Evolutionary conservation across 2,329 filamentous ascomycete species (phyloP).

Genomic region (Ophiocordyceps camponoti-saundersi): DNA sequence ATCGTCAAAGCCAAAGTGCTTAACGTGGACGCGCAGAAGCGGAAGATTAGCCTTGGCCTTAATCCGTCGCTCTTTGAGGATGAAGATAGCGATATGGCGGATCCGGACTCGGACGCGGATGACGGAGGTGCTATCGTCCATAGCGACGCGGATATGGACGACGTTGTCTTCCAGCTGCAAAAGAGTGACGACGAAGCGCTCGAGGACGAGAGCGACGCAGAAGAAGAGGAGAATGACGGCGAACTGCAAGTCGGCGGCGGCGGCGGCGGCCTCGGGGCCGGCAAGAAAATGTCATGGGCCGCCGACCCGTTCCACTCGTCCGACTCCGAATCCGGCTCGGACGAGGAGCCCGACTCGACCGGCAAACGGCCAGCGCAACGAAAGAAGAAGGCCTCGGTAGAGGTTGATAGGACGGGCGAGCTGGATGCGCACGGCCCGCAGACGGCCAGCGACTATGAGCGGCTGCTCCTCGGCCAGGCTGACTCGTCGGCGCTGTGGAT

Average conservation of each 20-base stretch:
- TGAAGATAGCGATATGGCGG: slow-evolving; percentile 33
- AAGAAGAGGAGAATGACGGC: slow-evolving; percentile 12
- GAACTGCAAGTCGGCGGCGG: not conserved
- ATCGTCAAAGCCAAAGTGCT: slow-evolving; percentile 83
- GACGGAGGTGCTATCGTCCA: slow-evolving; percentile 24
- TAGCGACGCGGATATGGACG: slow-evolving; percentile 31
- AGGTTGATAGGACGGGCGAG: slow-evolving; percentile 81
- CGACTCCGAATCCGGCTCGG: slow-evolving; percentile 35
- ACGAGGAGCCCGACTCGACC: slow-evolving; percentile 11
- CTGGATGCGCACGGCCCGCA: slow-evolving; percentile 79
- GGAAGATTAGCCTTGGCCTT: slow-evolving; percentile 73
- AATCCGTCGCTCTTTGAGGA: slow-evolving; percentile 84
- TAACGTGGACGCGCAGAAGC: slow-evolving; percentile 56
- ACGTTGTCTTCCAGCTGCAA: slow-evolving; percentile 27
- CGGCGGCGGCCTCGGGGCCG: slow-evolving; percentile 21
- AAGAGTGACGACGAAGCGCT: slow-evolving; percentile 24
- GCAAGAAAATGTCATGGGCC: slow-evolving; percentile 81
- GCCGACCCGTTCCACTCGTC: slow-evolving; percentile 42
- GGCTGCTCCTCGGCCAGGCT: slow-evolving; percentile 77
- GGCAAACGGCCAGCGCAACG: slow-evolving; percentile 4
- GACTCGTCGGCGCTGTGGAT: slow-evolving; percentile 93
- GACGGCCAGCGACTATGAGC: slow-evolving; percentile 82
- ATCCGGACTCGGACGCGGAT: slow-evolving; percentile 27
- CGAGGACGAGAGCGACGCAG: slow-evolving; percentile 14
- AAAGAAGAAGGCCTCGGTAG: slow-evolving; percentile 38